These are phyloP conservation scores for Fraxinus nigra DNA, from an alignment of 305 asterid species.

Conservation along the genomic window DNA sequence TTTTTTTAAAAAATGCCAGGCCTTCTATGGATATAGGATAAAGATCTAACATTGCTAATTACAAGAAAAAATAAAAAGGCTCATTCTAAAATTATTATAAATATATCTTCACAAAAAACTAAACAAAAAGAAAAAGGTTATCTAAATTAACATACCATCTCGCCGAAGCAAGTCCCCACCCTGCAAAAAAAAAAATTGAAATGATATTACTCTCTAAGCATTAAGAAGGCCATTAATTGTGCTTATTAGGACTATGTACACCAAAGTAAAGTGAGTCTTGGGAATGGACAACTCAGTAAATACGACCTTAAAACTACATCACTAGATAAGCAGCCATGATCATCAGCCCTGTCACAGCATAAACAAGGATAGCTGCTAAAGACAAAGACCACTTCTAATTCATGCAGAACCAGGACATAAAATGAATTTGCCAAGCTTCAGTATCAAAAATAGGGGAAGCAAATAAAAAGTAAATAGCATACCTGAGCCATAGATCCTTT, in stretches of 20 bases:
- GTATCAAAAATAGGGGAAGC: background rate
- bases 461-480: slow-evolving; percentile 26
- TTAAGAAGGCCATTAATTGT: slow-evolving; percentile 12
- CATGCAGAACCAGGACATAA: slow-evolving; percentile 35
- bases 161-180: slow-evolving; percentile 92
- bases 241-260: slow-evolving; percentile 21
- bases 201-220: slow-evolving; percentile 29
- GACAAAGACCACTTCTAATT: slow-evolving; percentile 45
- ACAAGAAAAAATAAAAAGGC: background rate
- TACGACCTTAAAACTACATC: slow-evolving; percentile 94
- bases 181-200: slow-evolving; percentile 47
- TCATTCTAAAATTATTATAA: background rate
- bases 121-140: background rate
- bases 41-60: background rate
- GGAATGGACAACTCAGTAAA: slow-evolving; percentile 41
- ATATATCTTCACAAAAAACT: background rate
- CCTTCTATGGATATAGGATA: background rate
- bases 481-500: slow-evolving; percentile 90
- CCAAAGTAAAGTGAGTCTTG: slow-evolving; percentile 30
- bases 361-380: slow-evolving; percentile 79
- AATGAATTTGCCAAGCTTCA: slow-evolving; percentile 25
- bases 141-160: slow-evolving; percentile 58
- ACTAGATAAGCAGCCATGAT: slow-evolving; percentile 73
- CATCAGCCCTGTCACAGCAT: slow-evolving; percentile 94
- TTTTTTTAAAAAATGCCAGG: background rate